Evolutionary conservation across 1,284 basidiomycete species (phyloP), one percentile per base, ranked within the genome.

Genomic region (Volvariella surrecta): DNA sequence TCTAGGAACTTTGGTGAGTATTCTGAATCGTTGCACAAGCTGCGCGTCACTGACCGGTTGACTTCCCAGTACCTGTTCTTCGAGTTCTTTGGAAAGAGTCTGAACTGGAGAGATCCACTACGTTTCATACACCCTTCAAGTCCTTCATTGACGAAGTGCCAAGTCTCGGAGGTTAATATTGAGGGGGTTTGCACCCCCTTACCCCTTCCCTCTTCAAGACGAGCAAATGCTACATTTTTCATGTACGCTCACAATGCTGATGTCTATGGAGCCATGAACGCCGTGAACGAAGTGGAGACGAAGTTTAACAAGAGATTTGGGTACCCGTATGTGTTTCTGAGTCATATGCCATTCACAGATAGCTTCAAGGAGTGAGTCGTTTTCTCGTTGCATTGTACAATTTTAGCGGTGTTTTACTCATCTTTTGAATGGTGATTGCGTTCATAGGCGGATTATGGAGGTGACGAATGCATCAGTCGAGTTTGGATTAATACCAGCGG

Each of bases 271-370:
- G 18, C n/a, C 34, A 6, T 35, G 7, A 8, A 16, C 18, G 18
- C 34, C 8, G 15, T 35, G n/a, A 8, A 35, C 7, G 7, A 35
- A 48, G 13, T 52, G n/a, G 49, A 52, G 35, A 37, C 34, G 11
- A 35, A 49, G 35, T 50, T 52, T 39, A 50, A 52, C 38, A n/a
- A 17, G 32, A 31, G 32, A 6, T 42, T 47, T 24, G 32, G 40
- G 11, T 52, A 52, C 32, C 50, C 50, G 11, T 52, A 48, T 22
- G 50, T 52, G 4, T 48, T 52, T 34, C 32, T 52, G 19, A 52
- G 50, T 30, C 49, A 52, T 11, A 43, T 39, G 16, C 37, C 43
- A 13, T 52, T 52, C 39, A 41, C 39, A 6, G 49, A 50, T 2
- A 42, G 40, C 4, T 52, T 52, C 32, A 50, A 47, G 38, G 35